A percentile compares a stretch with the other conserved stretches of the same genome.
phyloP scores from a whole-genome alignment of 1,284 basidiomycete genomes.

The Cutaneotrichosporon daszewskae region DNA sequence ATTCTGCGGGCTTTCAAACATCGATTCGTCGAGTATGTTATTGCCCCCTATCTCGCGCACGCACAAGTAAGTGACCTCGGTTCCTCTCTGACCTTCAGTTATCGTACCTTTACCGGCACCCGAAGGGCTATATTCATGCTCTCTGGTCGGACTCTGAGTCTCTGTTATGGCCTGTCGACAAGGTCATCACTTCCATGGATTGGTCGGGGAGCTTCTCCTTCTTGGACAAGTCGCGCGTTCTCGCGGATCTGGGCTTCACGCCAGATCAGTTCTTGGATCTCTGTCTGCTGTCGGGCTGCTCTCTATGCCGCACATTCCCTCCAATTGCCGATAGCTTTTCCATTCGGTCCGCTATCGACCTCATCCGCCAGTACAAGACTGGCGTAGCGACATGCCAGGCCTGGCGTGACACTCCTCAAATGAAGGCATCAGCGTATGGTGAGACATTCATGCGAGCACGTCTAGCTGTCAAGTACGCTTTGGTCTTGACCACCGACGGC shows the following conservation, averaged over 20 bases:
- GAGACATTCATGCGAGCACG: constrained; percentile 88
- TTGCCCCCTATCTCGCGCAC: constrained; percentile 90
- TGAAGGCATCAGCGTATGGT: constrained; percentile 52
- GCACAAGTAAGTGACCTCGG: constrained; percentile 64
- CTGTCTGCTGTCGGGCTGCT: constrained; percentile 84
- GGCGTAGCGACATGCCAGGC: constrained; percentile 74
- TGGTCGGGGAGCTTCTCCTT: constrained; percentile 71
- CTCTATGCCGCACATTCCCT: constrained; percentile 79
- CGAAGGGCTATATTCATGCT: constrained; percentile 89
- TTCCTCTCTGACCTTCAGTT: constrained; percentile 52
- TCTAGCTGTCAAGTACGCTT: constrained; percentile 85
- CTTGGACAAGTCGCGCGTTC: constrained; percentile 71
- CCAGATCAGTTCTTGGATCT: constrained; percentile 95
- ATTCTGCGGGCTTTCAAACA: constrained; percentile 90
- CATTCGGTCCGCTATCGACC: constrained; percentile 76
- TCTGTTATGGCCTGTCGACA: constrained; percentile 84
- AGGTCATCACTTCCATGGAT: constrained; percentile 82
- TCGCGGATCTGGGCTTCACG: constrained; percentile 66
- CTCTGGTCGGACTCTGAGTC: constrained; percentile 88
- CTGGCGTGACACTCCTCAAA: constrained; percentile 57
- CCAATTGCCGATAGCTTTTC: constrained; percentile 66
- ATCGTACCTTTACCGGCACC: constrained; percentile 88
- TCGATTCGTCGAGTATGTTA: constrained; percentile 89
- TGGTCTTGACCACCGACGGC: constrained; percentile 87
- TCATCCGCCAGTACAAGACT: constrained; percentile 82